Percentiles rank a stretch among this genome's conserved stretches.
Conservation (phyloP, 129 eudicot species). For the Flaveria ramosissima region DNA sequence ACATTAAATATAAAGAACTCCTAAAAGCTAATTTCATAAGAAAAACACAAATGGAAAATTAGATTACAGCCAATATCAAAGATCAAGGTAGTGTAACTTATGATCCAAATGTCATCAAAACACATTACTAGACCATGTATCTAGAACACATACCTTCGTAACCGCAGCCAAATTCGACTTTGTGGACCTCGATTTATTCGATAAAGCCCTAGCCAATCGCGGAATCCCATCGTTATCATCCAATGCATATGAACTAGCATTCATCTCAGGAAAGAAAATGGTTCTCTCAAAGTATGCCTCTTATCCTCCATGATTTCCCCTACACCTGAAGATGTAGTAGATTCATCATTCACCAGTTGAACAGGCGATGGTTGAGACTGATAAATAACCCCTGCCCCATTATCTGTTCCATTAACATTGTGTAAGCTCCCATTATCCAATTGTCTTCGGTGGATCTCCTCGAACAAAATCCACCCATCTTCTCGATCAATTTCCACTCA, state of each 20-base stretch:
- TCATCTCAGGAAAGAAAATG: conserved; percentile 75
- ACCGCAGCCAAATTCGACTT: conserved; percentile 49
- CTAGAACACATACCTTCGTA: neutral
- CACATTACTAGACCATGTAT: neutral
- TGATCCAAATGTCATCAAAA: neutral
- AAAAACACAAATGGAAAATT: neutral
- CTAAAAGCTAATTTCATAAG: neutral
- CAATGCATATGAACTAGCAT: conserved; percentile 33
- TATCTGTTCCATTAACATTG: conserved; percentile 50
- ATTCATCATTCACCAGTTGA: conserved; percentile 37
- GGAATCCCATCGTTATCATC: conserved; percentile 87
- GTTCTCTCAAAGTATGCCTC: conserved; percentile 45
- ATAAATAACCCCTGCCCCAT: conserved; percentile 50
- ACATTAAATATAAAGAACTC: neutral
- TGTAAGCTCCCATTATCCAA: conserved; percentile 43
- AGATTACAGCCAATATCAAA: neutral
- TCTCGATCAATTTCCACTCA: conserved; percentile 19
- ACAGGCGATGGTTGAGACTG: conserved; percentile 47
- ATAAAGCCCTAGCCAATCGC: conserved; percentile 63
- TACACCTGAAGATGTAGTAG: conserved; percentile 16
- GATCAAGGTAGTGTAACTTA: neutral
- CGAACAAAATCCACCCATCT: conserved; percentile 95
- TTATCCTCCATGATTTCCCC: conserved; percentile 39
- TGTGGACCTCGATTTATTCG: conserved; percentile 64
- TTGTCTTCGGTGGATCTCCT: conserved; percentile 68